phyloP scores from a whole-genome alignment of 352 stramenopile genomes.

The Pythium phragmiticola region DNA sequence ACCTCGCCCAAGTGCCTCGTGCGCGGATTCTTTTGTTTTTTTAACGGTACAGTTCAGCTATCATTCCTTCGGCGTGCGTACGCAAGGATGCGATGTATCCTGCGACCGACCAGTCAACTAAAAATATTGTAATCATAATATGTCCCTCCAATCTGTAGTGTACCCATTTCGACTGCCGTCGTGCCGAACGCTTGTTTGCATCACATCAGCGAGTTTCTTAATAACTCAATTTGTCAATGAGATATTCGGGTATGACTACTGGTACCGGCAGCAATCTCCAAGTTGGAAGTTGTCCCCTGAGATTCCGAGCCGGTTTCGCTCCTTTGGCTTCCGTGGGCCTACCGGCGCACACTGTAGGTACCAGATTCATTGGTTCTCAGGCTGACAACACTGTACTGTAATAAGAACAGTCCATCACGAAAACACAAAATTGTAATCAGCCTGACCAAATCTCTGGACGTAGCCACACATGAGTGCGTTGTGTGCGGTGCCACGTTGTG shows the following conservation, averaged over 20 bases:
- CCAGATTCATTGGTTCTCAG: no score
- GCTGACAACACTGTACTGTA: no score
- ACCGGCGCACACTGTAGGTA: no score
- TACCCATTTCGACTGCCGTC: neutral
- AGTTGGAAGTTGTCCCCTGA: neutral
- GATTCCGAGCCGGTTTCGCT: constrained; percentile 2
- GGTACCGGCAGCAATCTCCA: neutral
- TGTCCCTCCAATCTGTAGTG: neutral
- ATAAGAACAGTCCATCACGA: no score
- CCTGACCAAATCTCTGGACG: neutral
- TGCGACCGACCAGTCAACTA: neutral
- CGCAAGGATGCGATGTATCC: neutral
- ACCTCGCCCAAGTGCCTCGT: no score
- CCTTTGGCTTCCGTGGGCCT: neutral
- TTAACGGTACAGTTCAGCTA: no score
- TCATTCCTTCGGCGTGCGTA: neutral
- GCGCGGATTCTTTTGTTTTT: no score
- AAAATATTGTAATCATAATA: neutral
- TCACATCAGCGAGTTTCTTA: no score
- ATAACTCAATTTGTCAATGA: no score
- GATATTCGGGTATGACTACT: neutral
- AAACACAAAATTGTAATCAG: no score
- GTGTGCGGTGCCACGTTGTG: constrained; percentile 4
- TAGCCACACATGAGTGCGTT: neutral
- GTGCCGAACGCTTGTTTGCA: no score